Evolutionary conservation across 768 basidiomycete genomes (phyloP).

Genomic region (Astraeus odoratus): DNA sequence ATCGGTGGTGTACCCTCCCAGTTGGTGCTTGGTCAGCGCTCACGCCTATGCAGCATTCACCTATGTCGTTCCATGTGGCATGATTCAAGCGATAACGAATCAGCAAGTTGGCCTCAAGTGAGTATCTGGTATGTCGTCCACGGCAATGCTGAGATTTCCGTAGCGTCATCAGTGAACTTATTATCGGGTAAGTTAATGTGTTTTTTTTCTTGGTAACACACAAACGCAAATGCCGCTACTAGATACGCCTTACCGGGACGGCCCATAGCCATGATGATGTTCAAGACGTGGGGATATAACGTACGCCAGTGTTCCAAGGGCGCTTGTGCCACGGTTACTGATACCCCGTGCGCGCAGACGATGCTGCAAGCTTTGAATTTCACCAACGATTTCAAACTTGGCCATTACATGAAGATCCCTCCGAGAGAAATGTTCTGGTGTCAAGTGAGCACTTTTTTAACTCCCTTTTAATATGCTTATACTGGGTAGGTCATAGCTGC

Average conservation of each 20-base stretch:
- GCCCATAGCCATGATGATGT: conserved; percentile 80
- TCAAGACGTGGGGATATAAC: conserved; percentile 79
- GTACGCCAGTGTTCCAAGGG: conserved; percentile 17
- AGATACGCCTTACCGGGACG: conserved; percentile 67
- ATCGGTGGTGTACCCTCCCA: conserved; percentile 25
- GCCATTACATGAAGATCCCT: conserved; percentile 58
- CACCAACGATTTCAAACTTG: conserved; percentile 73
- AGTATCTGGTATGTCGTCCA: background rate
- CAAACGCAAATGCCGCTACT: background rate
- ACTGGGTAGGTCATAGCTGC: conserved; percentile 50
- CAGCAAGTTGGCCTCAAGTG: conserved; percentile 65
- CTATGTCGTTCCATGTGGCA: conserved; percentile 47
- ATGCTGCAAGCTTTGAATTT: conserved; percentile 52
- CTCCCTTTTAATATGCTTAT: background rate
- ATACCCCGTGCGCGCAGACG: conserved; percentile 7
- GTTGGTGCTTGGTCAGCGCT: background rate
- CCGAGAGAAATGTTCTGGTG: conserved; percentile 67
- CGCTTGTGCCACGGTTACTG: background rate
- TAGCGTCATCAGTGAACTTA: conserved; percentile 70
- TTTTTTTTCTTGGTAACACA: background rate
- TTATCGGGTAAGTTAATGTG: conserved; percentile 46
- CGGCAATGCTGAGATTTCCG: background rate
- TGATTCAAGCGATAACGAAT: conserved; percentile 70
- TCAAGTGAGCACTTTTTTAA: conserved; percentile 35
- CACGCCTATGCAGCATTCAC: conserved; percentile 24